Conservation (phyloP, 768 basidiomycete species). For the Ramaria sp. region DNA sequence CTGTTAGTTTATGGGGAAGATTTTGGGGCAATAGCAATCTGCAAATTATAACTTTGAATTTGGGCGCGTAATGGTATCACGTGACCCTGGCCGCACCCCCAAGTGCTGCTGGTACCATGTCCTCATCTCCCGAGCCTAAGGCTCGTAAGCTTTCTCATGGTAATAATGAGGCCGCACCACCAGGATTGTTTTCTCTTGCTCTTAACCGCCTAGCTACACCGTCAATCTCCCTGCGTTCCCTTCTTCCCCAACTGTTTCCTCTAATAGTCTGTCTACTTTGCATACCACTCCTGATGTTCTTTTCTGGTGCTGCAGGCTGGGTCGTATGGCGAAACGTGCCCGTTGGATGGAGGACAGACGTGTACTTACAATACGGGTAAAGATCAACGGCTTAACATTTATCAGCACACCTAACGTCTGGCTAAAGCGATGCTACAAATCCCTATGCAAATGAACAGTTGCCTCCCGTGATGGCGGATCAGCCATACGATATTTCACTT, state of each 20-base stretch:
- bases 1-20: no score
- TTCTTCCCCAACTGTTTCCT: constrained; percentile 56
- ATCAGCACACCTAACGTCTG: background rate
- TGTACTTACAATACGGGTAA: constrained; percentile 77
- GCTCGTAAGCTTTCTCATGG: background rate
- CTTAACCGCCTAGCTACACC: constrained; percentile 15
- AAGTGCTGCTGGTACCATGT: no score
- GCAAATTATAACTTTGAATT: no score
- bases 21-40: no score
- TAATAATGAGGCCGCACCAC: background rate
- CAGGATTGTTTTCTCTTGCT: background rate
- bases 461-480: constrained; percentile 40
- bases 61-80: no score
- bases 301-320: constrained; percentile 60
- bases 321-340: constrained; percentile 66
- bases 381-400: constrained; percentile 15
- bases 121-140: background rate
- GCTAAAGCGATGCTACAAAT: constrained; percentile 42
- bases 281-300: constrained; percentile 47
- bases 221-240: constrained; percentile 33
- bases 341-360: constrained; percentile 53
- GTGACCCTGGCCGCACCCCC: no score
- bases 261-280: constrained; percentile 47
- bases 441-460: constrained; percentile 54
- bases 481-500: constrained; percentile 68